A percentile compares a stretch with the other conserved stretches of the same genome.
These are phyloP conservation scores for Candida pini DNA, from an alignment of 805 yeast species.

Conservation along the genomic window DNA sequence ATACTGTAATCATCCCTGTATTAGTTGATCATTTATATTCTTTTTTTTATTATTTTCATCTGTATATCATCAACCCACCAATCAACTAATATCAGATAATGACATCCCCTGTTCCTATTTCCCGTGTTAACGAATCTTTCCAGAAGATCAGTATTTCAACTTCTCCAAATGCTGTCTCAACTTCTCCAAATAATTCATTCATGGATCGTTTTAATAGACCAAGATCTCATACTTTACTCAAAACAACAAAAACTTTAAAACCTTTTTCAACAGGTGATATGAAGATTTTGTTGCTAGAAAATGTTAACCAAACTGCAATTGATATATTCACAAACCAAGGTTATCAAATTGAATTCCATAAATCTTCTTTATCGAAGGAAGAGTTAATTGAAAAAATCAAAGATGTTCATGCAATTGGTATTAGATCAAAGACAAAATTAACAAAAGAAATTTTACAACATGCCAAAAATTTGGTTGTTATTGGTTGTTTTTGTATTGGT, in stretches of 20 bases:
- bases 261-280: slow-evolving; percentile 96
- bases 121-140: slow-evolving; percentile 47
- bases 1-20: no score
- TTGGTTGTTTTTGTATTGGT: slow-evolving; percentile 99
- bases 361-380: slow-evolving; percentile 83
- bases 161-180: slow-evolving; percentile 69
- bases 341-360: slow-evolving; percentile 93
- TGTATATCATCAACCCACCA: background rate
- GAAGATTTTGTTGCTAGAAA: slow-evolving; percentile 85
- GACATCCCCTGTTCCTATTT: slow-evolving; percentile 67
- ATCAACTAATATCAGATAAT: slow-evolving; percentile 28
- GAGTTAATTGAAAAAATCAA: slow-evolving; percentile 91
- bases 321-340: slow-evolving; percentile 84
- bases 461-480: slow-evolving; percentile 82
- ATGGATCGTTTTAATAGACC: slow-evolving; percentile 47
- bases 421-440: slow-evolving; percentile 92
- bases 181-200: slow-evolving; percentile 72
- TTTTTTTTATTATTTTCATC: background rate
- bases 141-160: slow-evolving; percentile 41
- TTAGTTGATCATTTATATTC: no score
- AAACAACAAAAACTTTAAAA: slow-evolving; percentile 68
- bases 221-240: slow-evolving; percentile 34
- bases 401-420: slow-evolving; percentile 95
- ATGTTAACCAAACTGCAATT: slow-evolving; percentile 90
- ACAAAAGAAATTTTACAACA: slow-evolving; percentile 72